Evolutionary conservation across 352 stramenopile genomes (phyloP), one percentile per base, ranked within the genome.

Genomic region (Phytophthora nicotianae): DNA sequence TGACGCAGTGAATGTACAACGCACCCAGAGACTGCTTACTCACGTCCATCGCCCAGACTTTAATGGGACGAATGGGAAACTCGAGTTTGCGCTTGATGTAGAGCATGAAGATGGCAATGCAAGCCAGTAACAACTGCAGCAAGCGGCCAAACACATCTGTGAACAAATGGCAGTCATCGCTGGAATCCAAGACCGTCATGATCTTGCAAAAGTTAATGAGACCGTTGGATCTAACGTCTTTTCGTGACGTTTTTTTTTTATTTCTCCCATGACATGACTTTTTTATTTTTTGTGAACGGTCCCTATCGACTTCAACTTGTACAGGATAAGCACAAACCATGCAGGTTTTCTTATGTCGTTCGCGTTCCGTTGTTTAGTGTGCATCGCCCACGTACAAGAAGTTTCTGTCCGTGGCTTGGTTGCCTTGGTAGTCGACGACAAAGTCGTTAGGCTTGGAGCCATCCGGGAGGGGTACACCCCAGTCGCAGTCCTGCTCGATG

Each of bases 401-500:
- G 37, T 62, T 68, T 32, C 51, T 55, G 35, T 27, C 51, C 11
- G 38, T 58, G 21, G 46, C 50, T 24, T 24, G 0, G 46, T 77
- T 62, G 41, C 55, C 55, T 50, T 72, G 50, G 33, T 66, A 74
- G 42, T 77, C 69, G 32, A 77, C 46, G 45, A 67, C 67, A 54
- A 77, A 77, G 56, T 77, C 69, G 17, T 59, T 23, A 1, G 86
- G 86, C 66, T 92, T 90, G 10, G 83, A 90, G 43, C 86, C 83
- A 48, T 92, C 82, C 11, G 86, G 79, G 19, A 96, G 82, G 3
- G 88, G 88, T 11, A 96, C 87, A 24, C 88, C 88, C 88, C 88
- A 96, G 79, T 94, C 87, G 38, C 88, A 96, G 61, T 94, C 87
- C 54, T 85, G 62, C 66, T 97, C 90, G 50, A 97, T 96, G 33